phyloP scores from a whole-genome alignment of 345 rosid species.

The Pugionium cornutum region DNA sequence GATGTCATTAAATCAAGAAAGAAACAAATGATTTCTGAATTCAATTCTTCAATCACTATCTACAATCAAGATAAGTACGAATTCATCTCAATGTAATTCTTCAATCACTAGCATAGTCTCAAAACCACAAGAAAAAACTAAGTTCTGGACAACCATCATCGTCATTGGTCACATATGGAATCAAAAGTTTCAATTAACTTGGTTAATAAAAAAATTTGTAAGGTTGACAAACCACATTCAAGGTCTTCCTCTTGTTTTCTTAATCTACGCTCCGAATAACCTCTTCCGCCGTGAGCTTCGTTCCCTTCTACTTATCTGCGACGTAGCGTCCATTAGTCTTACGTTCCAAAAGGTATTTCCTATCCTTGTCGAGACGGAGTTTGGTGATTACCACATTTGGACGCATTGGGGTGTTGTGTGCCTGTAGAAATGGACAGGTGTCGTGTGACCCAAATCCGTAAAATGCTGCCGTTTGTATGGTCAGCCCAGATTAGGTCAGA shows the following conservation, averaged over 20 bases:
- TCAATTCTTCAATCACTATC: too few species aligned
- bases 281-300: conserved; percentile 64
- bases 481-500: too few species aligned
- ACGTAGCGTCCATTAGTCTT: conserved; percentile 73
- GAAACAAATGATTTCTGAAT: neutral
- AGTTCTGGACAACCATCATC: conserved; percentile 4
- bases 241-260: neutral
- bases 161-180: neutral
- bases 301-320: conserved; percentile 71
- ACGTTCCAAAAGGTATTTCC: too few species aligned
- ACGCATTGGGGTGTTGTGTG: conserved; percentile 37
- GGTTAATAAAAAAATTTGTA: too few species aligned
- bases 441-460: too few species aligned
- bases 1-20: neutral
- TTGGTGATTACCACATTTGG: conserved; percentile 52
- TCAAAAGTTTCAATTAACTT: neutral
- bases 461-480: too few species aligned
- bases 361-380: conserved; percentile 36
- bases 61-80: too few species aligned
- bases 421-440: too few species aligned
- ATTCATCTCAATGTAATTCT: neutral
- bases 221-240: too few species aligned
- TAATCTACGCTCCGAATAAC: conserved; percentile 66
- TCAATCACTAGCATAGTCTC: neutral
- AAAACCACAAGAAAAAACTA: neutral